A percentile compares a stretch with the other conserved stretches of the same genome.
Evolutionary conservation across 176 grass and related monocot genomes (phyloP).

Genomic region (Eragrostis curvula): DNA sequence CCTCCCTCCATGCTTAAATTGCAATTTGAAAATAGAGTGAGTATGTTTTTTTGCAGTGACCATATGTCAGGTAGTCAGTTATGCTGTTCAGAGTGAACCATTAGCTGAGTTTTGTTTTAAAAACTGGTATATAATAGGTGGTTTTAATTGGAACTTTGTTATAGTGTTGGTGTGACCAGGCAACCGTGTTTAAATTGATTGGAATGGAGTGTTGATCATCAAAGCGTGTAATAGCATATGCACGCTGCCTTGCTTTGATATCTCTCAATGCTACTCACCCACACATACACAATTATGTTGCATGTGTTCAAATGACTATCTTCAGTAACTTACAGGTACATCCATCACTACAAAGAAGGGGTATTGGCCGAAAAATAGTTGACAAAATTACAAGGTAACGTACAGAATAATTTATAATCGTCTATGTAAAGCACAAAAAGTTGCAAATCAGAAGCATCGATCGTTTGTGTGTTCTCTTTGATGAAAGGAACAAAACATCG

Average conservation of each 20-base stretch:
- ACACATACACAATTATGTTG: not conserved
- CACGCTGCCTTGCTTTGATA: not conserved
- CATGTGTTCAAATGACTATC: conserved; percentile 55
- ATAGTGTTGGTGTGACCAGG: not conserved
- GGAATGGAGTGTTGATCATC: not conserved
- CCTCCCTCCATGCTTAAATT: too few species aligned
- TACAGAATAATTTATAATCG: not conserved
- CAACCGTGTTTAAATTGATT: conserved; percentile 13
- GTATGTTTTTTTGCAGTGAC: not conserved
- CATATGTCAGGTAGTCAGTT: not conserved
- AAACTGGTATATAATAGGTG: not conserved
- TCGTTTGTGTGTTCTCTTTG: not conserved
- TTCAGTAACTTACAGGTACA: conserved; percentile 88
- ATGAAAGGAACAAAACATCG: not conserved
- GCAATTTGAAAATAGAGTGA: too few species aligned
- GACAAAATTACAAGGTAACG: conserved; percentile 76
- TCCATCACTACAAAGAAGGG: conserved; percentile 74
- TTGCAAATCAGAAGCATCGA: not conserved
- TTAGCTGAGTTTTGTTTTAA: not conserved
- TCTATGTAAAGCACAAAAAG: not conserved
- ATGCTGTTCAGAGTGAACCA: not conserved
- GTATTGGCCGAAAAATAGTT: conserved; percentile 87
- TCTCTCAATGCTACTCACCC: not conserved
- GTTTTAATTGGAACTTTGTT: not conserved
- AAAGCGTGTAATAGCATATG: not conserved